Evolutionary conservation across 2,329 filamentous ascomycete genomes (phyloP), one percentile per base, ranked within the genome.

Genomic region (Sporothrix sp.): DNA sequence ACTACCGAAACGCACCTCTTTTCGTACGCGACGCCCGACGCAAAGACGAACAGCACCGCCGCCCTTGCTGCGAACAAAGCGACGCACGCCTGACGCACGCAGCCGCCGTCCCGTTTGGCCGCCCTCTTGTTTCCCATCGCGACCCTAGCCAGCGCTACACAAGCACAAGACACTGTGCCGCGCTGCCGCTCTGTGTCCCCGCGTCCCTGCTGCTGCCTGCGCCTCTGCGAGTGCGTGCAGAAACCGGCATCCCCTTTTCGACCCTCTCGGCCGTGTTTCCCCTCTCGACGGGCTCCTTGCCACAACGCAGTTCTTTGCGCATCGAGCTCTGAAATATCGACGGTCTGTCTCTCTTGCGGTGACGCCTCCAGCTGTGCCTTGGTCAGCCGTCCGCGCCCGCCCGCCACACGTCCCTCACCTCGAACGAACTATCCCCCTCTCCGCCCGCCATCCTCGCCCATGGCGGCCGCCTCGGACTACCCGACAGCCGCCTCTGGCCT

Each of bases 381-480:
- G n/a, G n/a, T n/a, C n/a, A n/a, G n/a, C n/a, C n/a, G n/a, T n/a
- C n/a, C n/a, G n/a, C n/a, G n/a, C n/a, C n/a, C n/a, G n/a, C n/a
- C n/a, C n/a, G n/a, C n/a, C n/a, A n/a, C n/a, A n/a, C n/a, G n/a
- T n/a, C n/a, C n/a, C 10, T 28, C 25, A 43, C 5, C 25, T 43
- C 39, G 39, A 16, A 11, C 7, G 6, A 16, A 28, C 3, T 13
- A 25, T 23, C 20, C 13, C 32, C 18, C 2, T 8, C 32, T 16
- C 10, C 28, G 9, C 8, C 35, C 11, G 5, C 4, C 13, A 23
- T 21, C 33, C 27, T 27, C 32, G 3, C 5, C 14, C 44, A 57
- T 57, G 55, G 53, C 55, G 53, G 52, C 53, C 33, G 54, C 51
- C 33, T 48, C 55, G 36, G 55, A 57, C 10, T 42, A 51, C 42